Base-by-base conservation (phyloP, 257 asterid species). In the Solanum rostratum region DNA sequence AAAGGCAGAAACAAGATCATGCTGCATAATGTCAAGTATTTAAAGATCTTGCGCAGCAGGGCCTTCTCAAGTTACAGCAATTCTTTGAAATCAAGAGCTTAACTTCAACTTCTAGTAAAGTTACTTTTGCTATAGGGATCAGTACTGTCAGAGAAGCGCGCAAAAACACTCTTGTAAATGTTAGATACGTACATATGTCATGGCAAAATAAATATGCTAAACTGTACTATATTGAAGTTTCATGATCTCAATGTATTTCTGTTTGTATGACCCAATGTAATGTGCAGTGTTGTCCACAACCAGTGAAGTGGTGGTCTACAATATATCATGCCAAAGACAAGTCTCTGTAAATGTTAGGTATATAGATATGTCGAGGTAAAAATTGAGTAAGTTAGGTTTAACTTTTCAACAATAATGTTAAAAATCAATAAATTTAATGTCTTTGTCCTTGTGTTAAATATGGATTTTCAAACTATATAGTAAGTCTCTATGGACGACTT, bases 1-100 rank as follows among this genome's bases (percentile, higher is more conserved):
- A 7, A 80, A 88, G 69, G 92, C 91, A 89, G 85, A 50, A 33
- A 10, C 49, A 68, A 68, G 16, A 68, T 37, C 50, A 19, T 68
- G 7, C 1, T 37, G 3, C 50, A 68, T 37, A 68, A 68, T 68
- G 76, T 33, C 0, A 68, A 33, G 49, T 68, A 33, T 37, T 18
- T 3, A 18, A 33, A 66, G 15, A 22, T 33, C 49, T 16, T 66
- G 45, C 43, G 6, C 12, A 65, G 29, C 73, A 29, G 13, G 4
- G 13, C 12, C 63, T 55, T 22, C 63, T 55, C 63, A 54, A 24
- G 10, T 29, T 27, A 6, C 2, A 18, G 9, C 55, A 54, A n/a
- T 1, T 54, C 3, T 18, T 54, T 54, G n/a, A 54, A 16, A 54
- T 16, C 3, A 54, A 54, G 60, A 54, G 60, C 60, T 52, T 6